Conservation (phyloP, 1,284 basidiomycete genomes). For the Ustilago loliicola region DNA sequence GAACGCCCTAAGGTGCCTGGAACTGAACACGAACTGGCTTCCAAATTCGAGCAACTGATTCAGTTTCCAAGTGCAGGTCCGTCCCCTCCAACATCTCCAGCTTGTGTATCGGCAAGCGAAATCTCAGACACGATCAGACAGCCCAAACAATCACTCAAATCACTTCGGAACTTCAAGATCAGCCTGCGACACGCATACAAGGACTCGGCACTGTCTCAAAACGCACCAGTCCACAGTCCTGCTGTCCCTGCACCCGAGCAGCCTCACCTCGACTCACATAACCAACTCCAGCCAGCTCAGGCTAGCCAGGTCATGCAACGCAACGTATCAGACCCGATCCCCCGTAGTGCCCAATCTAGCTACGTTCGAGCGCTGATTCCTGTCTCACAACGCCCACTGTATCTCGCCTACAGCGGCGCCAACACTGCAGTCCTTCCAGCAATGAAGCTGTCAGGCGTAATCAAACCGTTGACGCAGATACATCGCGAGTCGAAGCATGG, state of each 20-base stretch:
- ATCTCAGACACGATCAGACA: background rate
- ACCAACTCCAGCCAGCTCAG: too few species aligned
- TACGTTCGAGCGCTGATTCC: conserved; percentile 5
- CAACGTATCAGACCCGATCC: background rate
- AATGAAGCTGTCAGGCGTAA: background rate
- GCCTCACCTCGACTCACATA: background rate
- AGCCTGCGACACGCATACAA: conserved; percentile 9
- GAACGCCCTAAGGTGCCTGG: background rate
- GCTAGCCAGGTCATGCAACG: background rate
- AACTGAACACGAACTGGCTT: background rate
- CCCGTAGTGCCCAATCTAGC: background rate
- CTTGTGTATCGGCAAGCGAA: background rate
- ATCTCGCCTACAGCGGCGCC: background rate
- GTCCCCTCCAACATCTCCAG: background rate
- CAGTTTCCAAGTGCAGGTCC: conserved; percentile 7
- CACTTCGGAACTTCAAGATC: conserved; percentile 12
- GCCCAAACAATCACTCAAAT: conserved; percentile 11
- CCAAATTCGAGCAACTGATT: background rate
- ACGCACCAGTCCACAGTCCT: too few species aligned
- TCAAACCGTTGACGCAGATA: background rate
- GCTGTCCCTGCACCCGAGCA: background rate
- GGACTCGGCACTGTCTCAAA: background rate
- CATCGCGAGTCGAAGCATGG: background rate
- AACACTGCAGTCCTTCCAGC: background rate
- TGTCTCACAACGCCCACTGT: background rate